These are phyloP conservation scores for Phytophthora hybrid DNA, from an alignment of 352 stramenopile species.

Conservation along the genomic window DNA sequence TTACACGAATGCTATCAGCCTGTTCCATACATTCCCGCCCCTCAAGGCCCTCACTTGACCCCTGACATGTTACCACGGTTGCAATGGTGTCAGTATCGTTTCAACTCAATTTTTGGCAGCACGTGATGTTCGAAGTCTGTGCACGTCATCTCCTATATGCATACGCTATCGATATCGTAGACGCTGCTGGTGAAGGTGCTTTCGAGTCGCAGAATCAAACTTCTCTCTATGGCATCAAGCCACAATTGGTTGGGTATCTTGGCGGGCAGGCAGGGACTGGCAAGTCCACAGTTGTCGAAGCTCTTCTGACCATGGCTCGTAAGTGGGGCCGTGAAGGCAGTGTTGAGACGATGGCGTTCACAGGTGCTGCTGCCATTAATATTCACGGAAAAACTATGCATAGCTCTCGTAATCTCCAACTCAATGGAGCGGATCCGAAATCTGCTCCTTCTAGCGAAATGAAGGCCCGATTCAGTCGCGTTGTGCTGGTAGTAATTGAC, in stretches of 20 bases:
- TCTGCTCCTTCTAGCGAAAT: slow-evolving; percentile 25
- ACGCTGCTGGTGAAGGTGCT: background rate
- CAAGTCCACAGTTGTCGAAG: slow-evolving; percentile 19
- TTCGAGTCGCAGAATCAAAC: too few relatives aligned
- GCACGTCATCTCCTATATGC: slow-evolving; percentile 33
- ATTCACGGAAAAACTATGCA: slow-evolving; percentile 15
- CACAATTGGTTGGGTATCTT: slow-evolving; percentile 18
- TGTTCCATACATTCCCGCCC: too few relatives aligned
- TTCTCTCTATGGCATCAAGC: slow-evolving; percentile 5
- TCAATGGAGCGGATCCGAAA: slow-evolving; percentile 7
- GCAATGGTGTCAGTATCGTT: too few relatives aligned
- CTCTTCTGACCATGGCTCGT: background rate
- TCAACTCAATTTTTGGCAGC: too few relatives aligned
- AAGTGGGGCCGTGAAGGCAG: background rate
- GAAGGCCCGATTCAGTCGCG: slow-evolving; percentile 18
- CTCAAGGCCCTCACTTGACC: too few relatives aligned
- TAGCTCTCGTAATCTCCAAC: slow-evolving; percentile 18
- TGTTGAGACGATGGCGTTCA: slow-evolving; percentile 22
- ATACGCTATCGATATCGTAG: slow-evolving; percentile 20
- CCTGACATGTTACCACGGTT: too few relatives aligned
- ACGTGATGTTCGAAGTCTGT: slow-evolving; percentile 30
- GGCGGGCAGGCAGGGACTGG: slow-evolving; percentile 11
- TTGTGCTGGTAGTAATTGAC: slow-evolving; percentile 32
- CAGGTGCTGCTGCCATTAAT: slow-evolving; percentile 18
- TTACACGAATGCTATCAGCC: too few relatives aligned